These are phyloP conservation scores for Penicillium aurantiogriseum DNA, from an alignment of 2,329 filamentous ascomycete genomes.

Conservation along the genomic window DNA sequence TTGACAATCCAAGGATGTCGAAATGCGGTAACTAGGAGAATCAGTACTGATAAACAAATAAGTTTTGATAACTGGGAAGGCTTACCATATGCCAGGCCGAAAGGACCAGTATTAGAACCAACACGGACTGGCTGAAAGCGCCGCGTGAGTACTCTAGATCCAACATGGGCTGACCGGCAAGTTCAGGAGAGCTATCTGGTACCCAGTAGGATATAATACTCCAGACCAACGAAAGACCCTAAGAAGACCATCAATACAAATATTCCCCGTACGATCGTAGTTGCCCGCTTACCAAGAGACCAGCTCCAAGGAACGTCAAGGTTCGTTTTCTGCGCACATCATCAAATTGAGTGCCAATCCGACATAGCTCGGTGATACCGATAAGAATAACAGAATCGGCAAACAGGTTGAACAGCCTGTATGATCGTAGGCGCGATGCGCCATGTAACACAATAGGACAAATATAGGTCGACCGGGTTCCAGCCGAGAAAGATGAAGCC, in stretches of 20 bases:
- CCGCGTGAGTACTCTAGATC: conserved; percentile 40
- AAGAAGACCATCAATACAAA: conserved; percentile 5
- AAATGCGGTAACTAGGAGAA: conserved; percentile 40
- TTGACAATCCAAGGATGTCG: conserved; percentile 40
- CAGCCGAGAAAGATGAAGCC: conserved; percentile 34
- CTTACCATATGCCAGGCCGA: conserved; percentile 44
- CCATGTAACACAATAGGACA: conserved; percentile 45
- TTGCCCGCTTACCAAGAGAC: conserved; percentile 30
- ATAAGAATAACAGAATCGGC: conserved; percentile 46
- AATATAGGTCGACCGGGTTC: conserved; percentile 49
- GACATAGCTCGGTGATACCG: conserved; percentile 31
- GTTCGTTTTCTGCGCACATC: conserved; percentile 27
- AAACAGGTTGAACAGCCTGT: conserved; percentile 40
- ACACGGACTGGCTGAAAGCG: conserved; percentile 35
- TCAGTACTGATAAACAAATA: conserved; percentile 8
- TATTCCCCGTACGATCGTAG: background rate
- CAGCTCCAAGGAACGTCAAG: conserved; percentile 29
- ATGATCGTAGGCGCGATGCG: conserved; percentile 33
- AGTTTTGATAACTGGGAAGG: background rate
- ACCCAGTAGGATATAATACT: conserved; percentile 36
- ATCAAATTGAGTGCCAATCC: conserved; percentile 17
- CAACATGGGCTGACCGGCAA: conserved; percentile 42
- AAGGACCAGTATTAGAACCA: conserved; percentile 36
- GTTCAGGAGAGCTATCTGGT: conserved; percentile 36
- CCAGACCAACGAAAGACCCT: conserved; percentile 41